phyloP scores from a whole-genome alignment of 2,329 filamentous ascomycete species.

The Atkinsonella texensis region DNA sequence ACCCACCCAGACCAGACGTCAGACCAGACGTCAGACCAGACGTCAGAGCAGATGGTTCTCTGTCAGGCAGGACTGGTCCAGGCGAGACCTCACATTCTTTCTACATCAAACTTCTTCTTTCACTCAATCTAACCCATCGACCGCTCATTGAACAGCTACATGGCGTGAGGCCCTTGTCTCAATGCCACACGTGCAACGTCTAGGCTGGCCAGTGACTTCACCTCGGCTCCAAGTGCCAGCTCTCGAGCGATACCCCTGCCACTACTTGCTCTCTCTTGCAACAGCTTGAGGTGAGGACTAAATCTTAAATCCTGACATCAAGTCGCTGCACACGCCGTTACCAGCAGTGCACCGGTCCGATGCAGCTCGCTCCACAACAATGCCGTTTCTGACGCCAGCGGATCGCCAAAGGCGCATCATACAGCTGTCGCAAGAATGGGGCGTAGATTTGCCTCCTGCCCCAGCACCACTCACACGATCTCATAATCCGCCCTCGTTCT shows the following conservation, averaged over 20 bases:
- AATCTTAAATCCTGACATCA: neutral
- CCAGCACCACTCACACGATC: constrained; percentile 30
- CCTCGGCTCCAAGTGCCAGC: neutral
- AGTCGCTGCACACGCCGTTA: neutral
- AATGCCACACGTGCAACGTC: neutral
- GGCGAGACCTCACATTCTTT: neutral
- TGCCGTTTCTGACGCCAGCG: constrained; percentile 20
- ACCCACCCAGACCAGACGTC: too few species aligned
- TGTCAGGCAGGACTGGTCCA: too few species aligned
- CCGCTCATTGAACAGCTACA: neutral
- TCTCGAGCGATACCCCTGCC: neutral
- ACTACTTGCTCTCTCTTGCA: neutral
- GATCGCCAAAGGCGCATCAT: constrained; percentile 35
- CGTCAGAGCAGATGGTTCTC: too few species aligned
- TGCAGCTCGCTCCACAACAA: constrained; percentile 7
- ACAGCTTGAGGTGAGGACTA: too few species aligned
- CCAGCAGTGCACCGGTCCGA: neutral
- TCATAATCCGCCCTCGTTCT: constrained; percentile 28
- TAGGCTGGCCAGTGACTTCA: neutral
- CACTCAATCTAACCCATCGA: neutral
- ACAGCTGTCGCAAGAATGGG: constrained; percentile 38
- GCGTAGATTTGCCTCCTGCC: constrained; percentile 28
- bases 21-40: neutral
- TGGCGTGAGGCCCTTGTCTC: neutral
- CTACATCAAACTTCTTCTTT: neutral